These are phyloP conservation scores for Taphrina confusa DNA, from an alignment of 1,139 yeast species.

Conservation along the genomic window DNA sequence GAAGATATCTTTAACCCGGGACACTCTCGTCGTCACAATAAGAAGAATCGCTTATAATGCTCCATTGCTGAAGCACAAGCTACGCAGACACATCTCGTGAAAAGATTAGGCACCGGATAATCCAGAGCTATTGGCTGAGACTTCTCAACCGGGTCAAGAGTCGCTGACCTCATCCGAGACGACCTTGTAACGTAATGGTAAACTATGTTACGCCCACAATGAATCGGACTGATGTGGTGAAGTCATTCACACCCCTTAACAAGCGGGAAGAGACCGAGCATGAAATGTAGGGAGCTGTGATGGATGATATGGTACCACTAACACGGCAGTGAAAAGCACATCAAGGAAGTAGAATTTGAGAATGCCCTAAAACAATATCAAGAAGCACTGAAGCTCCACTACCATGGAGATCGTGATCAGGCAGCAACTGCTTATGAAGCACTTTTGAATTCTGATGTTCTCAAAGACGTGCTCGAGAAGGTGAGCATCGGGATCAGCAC, in stretches of 20 bases:
- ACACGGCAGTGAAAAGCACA: conserved; percentile 13
- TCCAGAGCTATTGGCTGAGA: too few relatives aligned
- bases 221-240: too few relatives aligned
- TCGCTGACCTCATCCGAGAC: too few relatives aligned
- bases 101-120: too few relatives aligned
- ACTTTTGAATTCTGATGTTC: conserved; percentile 67
- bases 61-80: too few relatives aligned
- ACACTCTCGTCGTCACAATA: too few relatives aligned
- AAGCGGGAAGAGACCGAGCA: conserved; percentile 30
- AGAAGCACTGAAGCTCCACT: conserved; percentile 65
- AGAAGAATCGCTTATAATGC: too few relatives aligned
- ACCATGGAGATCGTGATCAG: conserved; percentile 51
- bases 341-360: conserved; percentile 59
- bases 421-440: conserved; percentile 63
- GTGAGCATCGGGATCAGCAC: not conserved
- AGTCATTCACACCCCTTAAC: conserved; percentile 29
- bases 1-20: too few relatives aligned
- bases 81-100: too few relatives aligned
- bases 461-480: conserved; percentile 45
- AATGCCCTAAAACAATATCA: conserved; percentile 79
- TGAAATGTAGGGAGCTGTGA: conserved; percentile 17
- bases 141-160: too few relatives aligned
- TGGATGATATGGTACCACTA: not conserved
- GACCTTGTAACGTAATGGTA: too few relatives aligned
- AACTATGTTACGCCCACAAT: too few relatives aligned